Base-by-base conservation (phyloP, 2,329 filamentous ascomycete species). In the Pyricularia sp. region DNA sequence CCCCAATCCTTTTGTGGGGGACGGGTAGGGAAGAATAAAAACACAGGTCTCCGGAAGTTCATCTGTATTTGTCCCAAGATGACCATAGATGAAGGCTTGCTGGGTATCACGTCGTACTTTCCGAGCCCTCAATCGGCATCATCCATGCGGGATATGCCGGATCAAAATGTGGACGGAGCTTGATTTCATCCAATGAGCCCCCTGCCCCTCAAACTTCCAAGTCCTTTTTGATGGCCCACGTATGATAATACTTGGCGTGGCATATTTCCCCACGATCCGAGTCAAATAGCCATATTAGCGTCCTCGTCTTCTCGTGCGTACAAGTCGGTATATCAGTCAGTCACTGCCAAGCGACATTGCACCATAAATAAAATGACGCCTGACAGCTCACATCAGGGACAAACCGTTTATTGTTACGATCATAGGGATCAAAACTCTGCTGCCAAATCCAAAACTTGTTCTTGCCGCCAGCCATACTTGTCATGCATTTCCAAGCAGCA, bases 401-500 rank as follows among this genome's bases (percentile, higher is more conserved):
- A n/a, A 55, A 11, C 42, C 20, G 42, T n/a, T 55, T 33, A 12
- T 5, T 14, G 10, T 55, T 12, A 3, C 31, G 11, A 33, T 36
- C 42, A 55, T n/a, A 55, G 42, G 6, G n/a, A 7, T n/a, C 20
- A 55, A n/a, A 6, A 6, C 3, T 55, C 42, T 55, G 20, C 20
- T n/a, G n/a, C 1, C 10, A 55, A 20, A 55, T 10, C 20, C 17
- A n/a, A 5, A 1, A 61, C 58, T 26, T 61, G 58, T 61, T 28
- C n/a, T 12, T 31, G 6, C 7, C 25, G n/a, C 23, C 30, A 28
- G n/a, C n/a, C n/a, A n/a, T n/a, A n/a, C n/a, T n/a, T 12, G 23
- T 28, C n/a, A 66, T 66, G 65, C 65, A 50, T 42, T 14, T 58
- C 65, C 65, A 23, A n/a, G 20, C 72, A 26, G 74, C 73, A 26